phyloP scores from a whole-genome alignment of 2,329 filamentous ascomycete species.

The Aspergillus versicolor region DNA sequence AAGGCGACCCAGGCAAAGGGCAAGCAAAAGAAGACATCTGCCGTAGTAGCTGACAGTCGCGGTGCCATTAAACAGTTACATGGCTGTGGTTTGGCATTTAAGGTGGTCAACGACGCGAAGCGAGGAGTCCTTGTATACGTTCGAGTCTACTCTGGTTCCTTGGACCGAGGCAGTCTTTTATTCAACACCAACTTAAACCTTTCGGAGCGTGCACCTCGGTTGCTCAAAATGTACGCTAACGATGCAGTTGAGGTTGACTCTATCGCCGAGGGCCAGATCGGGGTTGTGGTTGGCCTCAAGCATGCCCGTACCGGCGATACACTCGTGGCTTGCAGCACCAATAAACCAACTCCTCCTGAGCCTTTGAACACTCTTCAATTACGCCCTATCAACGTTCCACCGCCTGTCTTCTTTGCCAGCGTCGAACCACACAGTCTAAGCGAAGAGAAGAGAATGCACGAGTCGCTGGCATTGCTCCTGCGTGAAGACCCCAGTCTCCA shows the following conservation, averaged over 20 bases:
- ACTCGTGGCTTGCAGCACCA: constrained; percentile 69
- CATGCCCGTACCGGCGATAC: constrained; percentile 93
- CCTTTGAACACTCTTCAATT: constrained; percentile 75
- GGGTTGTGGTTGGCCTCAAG: constrained; percentile 87
- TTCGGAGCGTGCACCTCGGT: constrained; percentile 75
- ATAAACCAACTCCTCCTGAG: constrained; percentile 64
- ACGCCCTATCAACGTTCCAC: constrained; percentile 82
- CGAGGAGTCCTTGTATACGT: constrained; percentile 89
- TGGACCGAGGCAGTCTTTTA: constrained; percentile 71
- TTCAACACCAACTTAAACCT: constrained; percentile 84
- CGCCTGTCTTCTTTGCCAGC: constrained; percentile 94
- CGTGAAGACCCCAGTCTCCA: constrained; percentile 91
- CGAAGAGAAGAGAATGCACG: constrained; percentile 76
- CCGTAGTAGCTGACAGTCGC: constrained; percentile 47
- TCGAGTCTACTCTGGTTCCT: constrained; percentile 80
- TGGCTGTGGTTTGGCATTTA: constrained; percentile 75
- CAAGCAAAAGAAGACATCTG: constrained; percentile 44
- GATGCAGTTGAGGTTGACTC: constrained; percentile 81
- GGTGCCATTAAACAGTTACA: constrained; percentile 61
- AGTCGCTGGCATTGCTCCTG: constrained; percentile 73
- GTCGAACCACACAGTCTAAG: constrained; percentile 77
- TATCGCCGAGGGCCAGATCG: constrained; percentile 85
- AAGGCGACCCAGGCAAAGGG: constrained; percentile 36
- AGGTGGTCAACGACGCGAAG: constrained; percentile 84
- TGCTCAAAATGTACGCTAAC: constrained; percentile 86